Base-by-base conservation (phyloP, 768 basidiomycete genomes). In the Botryobasidium botryosum region DNA sequence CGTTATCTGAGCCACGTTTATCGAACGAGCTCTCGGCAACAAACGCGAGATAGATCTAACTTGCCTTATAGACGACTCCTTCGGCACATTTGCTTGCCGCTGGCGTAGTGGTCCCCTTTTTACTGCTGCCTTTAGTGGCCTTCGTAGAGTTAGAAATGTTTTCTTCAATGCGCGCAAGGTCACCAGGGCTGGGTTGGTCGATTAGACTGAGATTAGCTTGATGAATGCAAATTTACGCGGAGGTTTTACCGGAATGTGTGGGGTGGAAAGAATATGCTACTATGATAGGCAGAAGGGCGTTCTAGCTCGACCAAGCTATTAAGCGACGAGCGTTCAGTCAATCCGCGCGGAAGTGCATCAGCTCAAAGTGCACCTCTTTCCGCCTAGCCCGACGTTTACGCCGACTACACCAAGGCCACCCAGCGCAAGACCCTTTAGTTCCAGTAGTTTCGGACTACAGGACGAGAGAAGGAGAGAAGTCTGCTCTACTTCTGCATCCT, bases 21-120 rank as follows among this genome's bases (percentile, higher is more conserved):
- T 20, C 28, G 7, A 33, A 5, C 12, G n/a, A n/a, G 41, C 3
- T 23, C 21, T 39, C 12, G 10, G 15, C 2, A n/a, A 8, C 8
- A 33, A 33, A 17, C 31, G 40, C 13, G 8, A 49, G 23, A 35
- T 23, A 10, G 10, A 12, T 29, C 7, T 24, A 21, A 43, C 59
- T 8, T 40, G 77, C 85, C 63, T 83, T 82, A 61, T 87, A 92
- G 1, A 94, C 77, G 2, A 94, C 84, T 1, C 88, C 90, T 56
- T 91, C 83, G 1, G 67, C 57, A 1, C 63, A 65, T 51, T 49
- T 45, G 12, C 31, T 33, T 8, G 31, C n/a, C 1, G 10, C 29
- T 17, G 17, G 21, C 12, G 15, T 21, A n/a, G 23, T 12, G 5
- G 43, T 25, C 24, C 21, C 48, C 17, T 10, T 29, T 6, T 20